These are phyloP conservation scores for Pythium insidiosum DNA, from an alignment of 352 stramenopile genomes.

Conservation along the genomic window DNA sequence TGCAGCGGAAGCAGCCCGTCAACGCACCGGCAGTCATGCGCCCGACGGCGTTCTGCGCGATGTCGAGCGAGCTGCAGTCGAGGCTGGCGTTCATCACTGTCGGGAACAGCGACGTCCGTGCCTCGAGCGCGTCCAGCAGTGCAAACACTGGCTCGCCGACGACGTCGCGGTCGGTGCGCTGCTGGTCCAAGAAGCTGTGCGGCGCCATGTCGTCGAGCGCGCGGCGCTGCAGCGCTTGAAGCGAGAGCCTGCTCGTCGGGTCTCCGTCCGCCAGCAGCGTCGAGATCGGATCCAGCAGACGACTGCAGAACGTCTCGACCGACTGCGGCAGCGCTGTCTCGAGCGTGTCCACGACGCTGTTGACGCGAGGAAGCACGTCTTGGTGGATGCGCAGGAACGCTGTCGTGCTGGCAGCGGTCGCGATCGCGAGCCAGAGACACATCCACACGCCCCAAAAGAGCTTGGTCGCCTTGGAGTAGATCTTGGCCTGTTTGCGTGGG, in stretches of 20 bases:
- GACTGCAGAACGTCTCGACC: constrained; percentile 24
- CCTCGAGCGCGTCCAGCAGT: constrained; percentile 23
- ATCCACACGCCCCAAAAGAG: constrained; percentile 27
- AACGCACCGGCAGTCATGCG: constrained; percentile 45
- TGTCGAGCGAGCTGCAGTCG: constrained; percentile 37
- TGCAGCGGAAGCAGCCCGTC: constrained; percentile 62
- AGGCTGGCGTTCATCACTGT: constrained; percentile 20
- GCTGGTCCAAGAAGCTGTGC: constrained; percentile 39
- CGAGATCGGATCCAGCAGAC: constrained; percentile 26
- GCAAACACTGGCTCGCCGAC: constrained; percentile 33
- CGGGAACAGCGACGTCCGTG: constrained; percentile 39
- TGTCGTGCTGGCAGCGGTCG: constrained; percentile 13
- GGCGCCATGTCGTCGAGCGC: constrained; percentile 13
- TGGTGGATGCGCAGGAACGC: constrained; percentile 25
- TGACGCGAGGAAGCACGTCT: constrained; percentile 21
- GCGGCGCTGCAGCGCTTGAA: constrained; percentile 21
- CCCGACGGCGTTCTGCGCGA: constrained; percentile 28
- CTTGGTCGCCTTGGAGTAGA: constrained; percentile 42
- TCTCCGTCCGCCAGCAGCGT: constrained; percentile 17
- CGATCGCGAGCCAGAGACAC: constrained; percentile 20
- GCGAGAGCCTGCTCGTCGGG: constrained; percentile 1
- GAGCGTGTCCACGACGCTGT: constrained; percentile 16
- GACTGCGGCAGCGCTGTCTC: constrained; percentile 19
- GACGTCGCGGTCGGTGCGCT: constrained; percentile 23
- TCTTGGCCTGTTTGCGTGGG: constrained; percentile 27